These are phyloP conservation scores for Marchantia paleacea DNA, from an alignment of 225 moss, liverwort and hornwort genomes.

Conservation along the genomic window DNA sequence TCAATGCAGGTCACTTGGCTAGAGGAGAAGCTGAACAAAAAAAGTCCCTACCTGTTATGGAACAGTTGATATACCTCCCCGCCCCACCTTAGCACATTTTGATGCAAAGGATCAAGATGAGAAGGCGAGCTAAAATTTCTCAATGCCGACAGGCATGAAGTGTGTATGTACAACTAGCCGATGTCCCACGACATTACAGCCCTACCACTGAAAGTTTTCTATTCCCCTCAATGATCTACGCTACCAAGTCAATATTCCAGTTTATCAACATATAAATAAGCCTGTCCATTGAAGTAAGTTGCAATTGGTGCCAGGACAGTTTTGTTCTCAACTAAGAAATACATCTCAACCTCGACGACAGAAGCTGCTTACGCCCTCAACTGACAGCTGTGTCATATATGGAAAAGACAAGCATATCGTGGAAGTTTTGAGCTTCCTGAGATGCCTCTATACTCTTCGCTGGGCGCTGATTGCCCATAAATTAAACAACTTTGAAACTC, in stretches of 20 bases:
- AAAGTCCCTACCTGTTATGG: neutral
- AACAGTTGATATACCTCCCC: slow-evolving; percentile 10
- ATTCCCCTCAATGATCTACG: slow-evolving; percentile 24
- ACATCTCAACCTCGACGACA: slow-evolving; percentile 8
- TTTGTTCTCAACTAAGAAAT: slow-evolving; percentile 24
- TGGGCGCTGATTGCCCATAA: slow-evolving; percentile 26
- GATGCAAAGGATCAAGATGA: slow-evolving; percentile 12
- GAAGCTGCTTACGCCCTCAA: slow-evolving; percentile 1
- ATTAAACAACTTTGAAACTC: slow-evolving; percentile 17
- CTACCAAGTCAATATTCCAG: slow-evolving; percentile 25
- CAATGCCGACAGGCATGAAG: slow-evolving; percentile 23
- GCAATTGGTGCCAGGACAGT: slow-evolving; percentile 12
- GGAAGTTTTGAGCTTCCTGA: slow-evolving; percentile 15
- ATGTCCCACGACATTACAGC: slow-evolving; percentile 31
- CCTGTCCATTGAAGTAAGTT: slow-evolving; percentile 26
- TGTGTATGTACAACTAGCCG: slow-evolving; percentile 32
- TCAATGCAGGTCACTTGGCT: neutral
- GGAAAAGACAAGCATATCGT: slow-evolving; percentile 15
- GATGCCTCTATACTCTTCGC: slow-evolving; percentile 25
- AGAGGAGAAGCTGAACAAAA: neutral
- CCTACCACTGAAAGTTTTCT: slow-evolving; percentile 26
- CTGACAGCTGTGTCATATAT: slow-evolving; percentile 13
- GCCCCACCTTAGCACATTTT: neutral
- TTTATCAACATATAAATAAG: slow-evolving; percentile 24
- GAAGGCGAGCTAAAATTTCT: slow-evolving; percentile 20